Percentiles rank a stretch among this genome's conserved stretches.
These are phyloP conservation scores for Cryptosporidium tyzzeri DNA, from an alignment of 169 alveolate genomes.

Conservation along the genomic window DNA sequence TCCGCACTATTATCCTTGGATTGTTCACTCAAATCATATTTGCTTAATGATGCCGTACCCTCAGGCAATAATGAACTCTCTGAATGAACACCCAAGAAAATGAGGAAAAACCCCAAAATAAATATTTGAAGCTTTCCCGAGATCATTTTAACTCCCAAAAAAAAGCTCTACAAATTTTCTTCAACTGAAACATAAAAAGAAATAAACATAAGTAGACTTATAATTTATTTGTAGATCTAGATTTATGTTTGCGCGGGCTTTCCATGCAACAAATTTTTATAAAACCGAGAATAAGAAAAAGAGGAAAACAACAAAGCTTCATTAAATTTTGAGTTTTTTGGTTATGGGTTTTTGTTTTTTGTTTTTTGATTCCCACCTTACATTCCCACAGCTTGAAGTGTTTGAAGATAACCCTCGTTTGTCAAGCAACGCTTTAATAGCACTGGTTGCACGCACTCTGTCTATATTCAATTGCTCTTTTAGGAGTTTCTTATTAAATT, in stretches of 20 bases:
- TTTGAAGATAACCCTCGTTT: neutral
- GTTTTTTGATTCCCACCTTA: neutral
- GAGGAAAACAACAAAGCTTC: neutral
- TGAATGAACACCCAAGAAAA: neutral
- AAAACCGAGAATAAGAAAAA: neutral
- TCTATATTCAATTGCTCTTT: conserved; percentile 11
- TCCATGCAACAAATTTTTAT: neutral
- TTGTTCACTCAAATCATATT: neutral
- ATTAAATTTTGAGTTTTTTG: neutral
- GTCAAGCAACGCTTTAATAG: conserved; percentile 2
- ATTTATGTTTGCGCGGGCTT: conserved; percentile 69
- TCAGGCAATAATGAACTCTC: neutral
- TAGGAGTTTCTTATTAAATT: neutral
- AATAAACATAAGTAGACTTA: conserved; percentile 44
- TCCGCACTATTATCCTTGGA: neutral
- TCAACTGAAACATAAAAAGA: conserved; percentile 6
- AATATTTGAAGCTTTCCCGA: conserved; percentile 28
- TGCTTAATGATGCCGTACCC: neutral
- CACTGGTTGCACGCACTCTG: neutral
- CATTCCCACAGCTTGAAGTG: neutral
- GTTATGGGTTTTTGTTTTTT: neutral
- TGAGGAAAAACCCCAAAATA: conserved; percentile 28
- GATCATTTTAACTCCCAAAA: conserved; percentile 49
- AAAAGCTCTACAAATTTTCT: conserved; percentile 13
- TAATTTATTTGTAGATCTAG: conserved; percentile 69